Percentiles rank a stretch among this genome's conserved stretches.
These are phyloP conservation scores for Pseudocercospora fijiensis DNA, from an alignment of 2,329 filamentous ascomycete species.

Conservation along the genomic window DNA sequence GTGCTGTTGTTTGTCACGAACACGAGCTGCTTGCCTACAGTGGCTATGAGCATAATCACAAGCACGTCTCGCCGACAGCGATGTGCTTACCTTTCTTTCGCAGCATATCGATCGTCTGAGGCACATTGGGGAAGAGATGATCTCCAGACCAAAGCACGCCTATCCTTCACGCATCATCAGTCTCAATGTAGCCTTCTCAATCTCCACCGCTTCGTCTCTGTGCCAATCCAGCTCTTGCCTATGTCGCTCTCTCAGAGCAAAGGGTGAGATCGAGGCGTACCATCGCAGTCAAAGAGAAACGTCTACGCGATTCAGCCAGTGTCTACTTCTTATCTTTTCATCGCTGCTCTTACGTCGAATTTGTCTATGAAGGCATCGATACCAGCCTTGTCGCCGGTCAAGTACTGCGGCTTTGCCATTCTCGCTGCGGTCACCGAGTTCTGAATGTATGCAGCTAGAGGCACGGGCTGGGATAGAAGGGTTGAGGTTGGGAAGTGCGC, in stretches of 20 bases:
- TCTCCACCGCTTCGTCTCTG: not conserved
- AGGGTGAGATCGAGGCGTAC: slow-evolving; percentile 52
- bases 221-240: not conserved
- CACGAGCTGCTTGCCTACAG: slow-evolving; percentile 78
- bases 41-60: not conserved
- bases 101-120: slow-evolving; percentile 80
- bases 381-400: slow-evolving; percentile 75
- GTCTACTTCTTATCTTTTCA: not conserved
- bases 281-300: slow-evolving; percentile 96
- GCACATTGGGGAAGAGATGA: slow-evolving; percentile 78
- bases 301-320: slow-evolving; percentile 53
- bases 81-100: slow-evolving; percentile 69
- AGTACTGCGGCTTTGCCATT: slow-evolving; percentile 46
- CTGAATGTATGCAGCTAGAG: no score
- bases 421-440: slow-evolving; percentile 22
- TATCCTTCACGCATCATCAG: slow-evolving; percentile 52
- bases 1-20: slow-evolving; percentile 99
- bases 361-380: slow-evolving; percentile 81
- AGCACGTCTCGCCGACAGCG: not conserved
- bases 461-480: not conserved
- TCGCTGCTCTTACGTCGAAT: slow-evolving; percentile 70
- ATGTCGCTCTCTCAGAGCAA: not conserved
- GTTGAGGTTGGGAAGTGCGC: not conserved
- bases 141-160: slow-evolving; percentile 97
- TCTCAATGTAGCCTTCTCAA: not conserved